Percentiles rank a stretch among this genome's conserved stretches.
phyloP scores from a whole-genome alignment of 352 stramenopile genomes.

The Pythium folliculosum region DNA sequence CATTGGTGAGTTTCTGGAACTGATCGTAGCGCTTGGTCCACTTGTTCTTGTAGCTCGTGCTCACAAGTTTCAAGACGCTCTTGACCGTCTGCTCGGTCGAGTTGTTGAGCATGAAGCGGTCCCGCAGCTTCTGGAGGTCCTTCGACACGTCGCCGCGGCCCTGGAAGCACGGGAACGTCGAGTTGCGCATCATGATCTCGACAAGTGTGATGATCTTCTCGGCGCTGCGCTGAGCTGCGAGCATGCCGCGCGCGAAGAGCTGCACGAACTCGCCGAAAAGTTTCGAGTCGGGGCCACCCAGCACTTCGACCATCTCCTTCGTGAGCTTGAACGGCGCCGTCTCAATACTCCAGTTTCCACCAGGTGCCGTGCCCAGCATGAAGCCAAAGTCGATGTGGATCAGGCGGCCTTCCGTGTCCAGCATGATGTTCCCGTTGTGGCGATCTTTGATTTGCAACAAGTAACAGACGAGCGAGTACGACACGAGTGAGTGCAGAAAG shows the following conservation, averaged over 20 bases:
- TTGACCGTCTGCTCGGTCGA: conserved; percentile 85
- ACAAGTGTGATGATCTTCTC: conserved; percentile 72
- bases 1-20: conserved; percentile 93
- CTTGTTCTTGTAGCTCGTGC: conserved; percentile 95
- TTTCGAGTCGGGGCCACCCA: conserved; percentile 92
- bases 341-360: conserved; percentile 95
- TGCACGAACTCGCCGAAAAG: conserved; percentile 93
- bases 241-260: conserved; percentile 62
- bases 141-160: conserved; percentile 87
- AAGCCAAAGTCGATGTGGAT: conserved; percentile 98
- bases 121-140: conserved; percentile 69
- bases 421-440: conserved; percentile 98
- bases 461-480: conserved; percentile 95
- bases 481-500: conserved; percentile 86
- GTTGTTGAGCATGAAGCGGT: conserved; percentile 90
- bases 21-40: conserved; percentile 98
- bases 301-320: conserved; percentile 94
- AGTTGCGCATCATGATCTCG: conserved; percentile 86
- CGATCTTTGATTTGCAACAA: conserved; percentile 98
- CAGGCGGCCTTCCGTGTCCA: conserved; percentile 95
- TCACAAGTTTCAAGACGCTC: conserved; percentile 90
- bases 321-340: conserved; percentile 98
- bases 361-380: conserved; percentile 93
- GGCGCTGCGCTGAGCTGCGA: conserved; percentile 75
- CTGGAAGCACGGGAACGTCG: conserved; percentile 76